Evolutionary conservation across 1,139 yeast species (phyloP).

Genomic region (Zygosaccharomyces sapae): DNA sequence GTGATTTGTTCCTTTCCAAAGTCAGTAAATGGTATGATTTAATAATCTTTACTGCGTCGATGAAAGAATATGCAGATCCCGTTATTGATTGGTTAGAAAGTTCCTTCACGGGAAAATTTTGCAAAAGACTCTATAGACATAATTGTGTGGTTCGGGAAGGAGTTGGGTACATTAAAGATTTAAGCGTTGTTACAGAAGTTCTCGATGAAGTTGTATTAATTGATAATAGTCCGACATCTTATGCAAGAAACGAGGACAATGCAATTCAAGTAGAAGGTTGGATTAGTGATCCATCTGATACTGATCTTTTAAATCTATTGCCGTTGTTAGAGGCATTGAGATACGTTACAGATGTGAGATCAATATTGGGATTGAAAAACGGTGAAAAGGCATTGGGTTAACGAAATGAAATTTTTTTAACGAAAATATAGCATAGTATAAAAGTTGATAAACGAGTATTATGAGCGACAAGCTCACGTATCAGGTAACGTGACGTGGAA

Average conservation of each 20-base stretch:
- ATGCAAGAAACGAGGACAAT: constrained; percentile 75
- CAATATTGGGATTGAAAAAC: constrained; percentile 64
- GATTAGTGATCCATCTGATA: constrained; percentile 91
- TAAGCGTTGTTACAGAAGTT: constrained; percentile 44
- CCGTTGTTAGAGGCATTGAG: constrained; percentile 80
- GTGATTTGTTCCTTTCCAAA: constrained; percentile 75
- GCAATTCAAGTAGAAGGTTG: constrained; percentile 95
- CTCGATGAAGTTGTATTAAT: constrained; percentile 71
- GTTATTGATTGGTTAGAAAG: constrained; percentile 83
- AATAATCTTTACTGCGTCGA: constrained; percentile 90
- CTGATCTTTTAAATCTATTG: constrained; percentile 70
- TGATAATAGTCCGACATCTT: constrained; percentile 90
- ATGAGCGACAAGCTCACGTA: neutral
- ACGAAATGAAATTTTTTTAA: neutral
- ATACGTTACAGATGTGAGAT: constrained; percentile 81
- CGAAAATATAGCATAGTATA: neutral
- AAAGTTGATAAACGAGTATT: neutral
- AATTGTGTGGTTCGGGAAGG: constrained; percentile 75
- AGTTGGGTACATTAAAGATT: constrained; percentile 85
- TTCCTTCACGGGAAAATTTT: constrained; percentile 29
- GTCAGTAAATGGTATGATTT: constrained; percentile 85
- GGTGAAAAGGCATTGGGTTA: constrained; percentile 67
- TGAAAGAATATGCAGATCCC: constrained; percentile 94
- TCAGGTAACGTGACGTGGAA: neutral
- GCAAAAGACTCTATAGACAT: constrained; percentile 65